A percentile compares a stretch with the other conserved stretches of the same genome.
phyloP scores from a whole-genome alignment of 192 early-diverging fungal species.

The Linnemannia zychae region DNA sequence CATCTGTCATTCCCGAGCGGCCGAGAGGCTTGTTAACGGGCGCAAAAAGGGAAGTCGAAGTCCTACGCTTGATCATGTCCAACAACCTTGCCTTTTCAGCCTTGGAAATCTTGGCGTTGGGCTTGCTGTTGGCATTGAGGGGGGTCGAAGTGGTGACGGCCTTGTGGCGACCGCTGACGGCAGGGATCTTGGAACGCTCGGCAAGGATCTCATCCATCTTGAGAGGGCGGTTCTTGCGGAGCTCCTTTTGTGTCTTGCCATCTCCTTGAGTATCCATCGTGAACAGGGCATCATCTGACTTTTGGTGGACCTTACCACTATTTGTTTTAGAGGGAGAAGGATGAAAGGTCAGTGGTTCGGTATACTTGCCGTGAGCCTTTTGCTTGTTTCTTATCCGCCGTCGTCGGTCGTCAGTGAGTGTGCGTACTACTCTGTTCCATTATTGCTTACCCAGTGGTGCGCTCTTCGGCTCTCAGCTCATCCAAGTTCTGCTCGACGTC shows the following conservation, averaged over 20 bases:
- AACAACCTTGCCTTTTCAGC: slow-evolving; percentile 43
- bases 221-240: slow-evolving; percentile 69
- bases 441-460: slow-evolving; percentile 70
- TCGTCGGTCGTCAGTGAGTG: too few relatives aligned
- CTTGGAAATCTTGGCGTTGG: slow-evolving; percentile 50
- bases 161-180: slow-evolving; percentile 51
- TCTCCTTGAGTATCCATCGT: slow-evolving; percentile 79
- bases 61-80: slow-evolving; percentile 43
- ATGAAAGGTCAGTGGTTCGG: slow-evolving; percentile 32
- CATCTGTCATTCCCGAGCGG: slow-evolving; percentile 44
- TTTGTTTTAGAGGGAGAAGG: slow-evolving; percentile 15
- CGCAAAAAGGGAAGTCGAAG: slow-evolving; percentile 37
- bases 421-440: background rate
- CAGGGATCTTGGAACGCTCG: slow-evolving; percentile 75
- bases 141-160: slow-evolving; percentile 10
- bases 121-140: slow-evolving; percentile 12
- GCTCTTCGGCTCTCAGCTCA: slow-evolving; percentile 78
- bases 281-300: slow-evolving; percentile 72
- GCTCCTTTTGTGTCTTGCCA: slow-evolving; percentile 57
- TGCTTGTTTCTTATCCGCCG: too few relatives aligned
- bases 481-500: slow-evolving; percentile 85
- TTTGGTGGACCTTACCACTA: slow-evolving; percentile 67
- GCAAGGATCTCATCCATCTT: slow-evolving; percentile 89
- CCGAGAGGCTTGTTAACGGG: slow-evolving; percentile 28
- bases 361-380: slow-evolving; percentile 4